phyloP scores from a whole-genome alignment of 768 basidiomycete genomes.

The Paxillus ammoniavirescens region DNA sequence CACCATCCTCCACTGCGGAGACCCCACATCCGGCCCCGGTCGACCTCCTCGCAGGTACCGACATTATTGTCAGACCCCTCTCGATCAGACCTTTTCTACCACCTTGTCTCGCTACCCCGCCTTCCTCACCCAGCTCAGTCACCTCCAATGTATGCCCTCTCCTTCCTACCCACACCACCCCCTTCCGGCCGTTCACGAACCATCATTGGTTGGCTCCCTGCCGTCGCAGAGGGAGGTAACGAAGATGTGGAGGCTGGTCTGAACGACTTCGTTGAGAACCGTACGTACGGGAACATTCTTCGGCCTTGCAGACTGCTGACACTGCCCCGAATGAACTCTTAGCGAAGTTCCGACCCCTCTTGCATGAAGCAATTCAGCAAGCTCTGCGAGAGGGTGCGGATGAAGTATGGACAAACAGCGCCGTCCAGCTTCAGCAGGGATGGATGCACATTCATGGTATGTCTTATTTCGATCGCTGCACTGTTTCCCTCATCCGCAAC shows the following conservation, averaged over 20 bases:
- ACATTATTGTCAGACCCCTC: constrained; percentile 47
- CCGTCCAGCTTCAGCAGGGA: constrained; percentile 64
- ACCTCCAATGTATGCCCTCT: constrained; percentile 59
- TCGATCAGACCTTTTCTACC: constrained; percentile 70
- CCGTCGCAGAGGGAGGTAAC: constrained; percentile 29
- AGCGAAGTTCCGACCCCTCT: constrained; percentile 59
- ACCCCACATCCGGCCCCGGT: constrained; percentile 9
- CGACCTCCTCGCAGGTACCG: constrained; percentile 19
- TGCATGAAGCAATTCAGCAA: constrained; percentile 59
- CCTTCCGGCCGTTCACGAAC: constrained; percentile 44
- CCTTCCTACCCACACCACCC: constrained; percentile 54
- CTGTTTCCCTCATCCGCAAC: not conserved
- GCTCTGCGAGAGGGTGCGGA: constrained; percentile 59
- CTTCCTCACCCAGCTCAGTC: constrained; percentile 38
- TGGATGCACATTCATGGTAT: constrained; percentile 84
- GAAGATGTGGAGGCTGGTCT: constrained; percentile 48
- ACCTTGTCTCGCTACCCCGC: constrained; percentile 53
- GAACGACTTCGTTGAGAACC: constrained; percentile 70
- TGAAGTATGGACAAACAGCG: constrained; percentile 62
- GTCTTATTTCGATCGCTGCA: constrained; percentile 1
- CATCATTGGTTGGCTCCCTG: constrained; percentile 73
- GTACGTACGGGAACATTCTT: constrained; percentile 39
- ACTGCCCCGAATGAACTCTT: not conserved
- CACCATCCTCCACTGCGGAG: constrained; percentile 1
- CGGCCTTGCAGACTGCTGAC: not conserved